Evolutionary conservation across 2,329 filamentous ascomycete genomes (phyloP), one percentile per base, ranked within the genome.

Genomic region (Thielaviopsis punctulata): DNA sequence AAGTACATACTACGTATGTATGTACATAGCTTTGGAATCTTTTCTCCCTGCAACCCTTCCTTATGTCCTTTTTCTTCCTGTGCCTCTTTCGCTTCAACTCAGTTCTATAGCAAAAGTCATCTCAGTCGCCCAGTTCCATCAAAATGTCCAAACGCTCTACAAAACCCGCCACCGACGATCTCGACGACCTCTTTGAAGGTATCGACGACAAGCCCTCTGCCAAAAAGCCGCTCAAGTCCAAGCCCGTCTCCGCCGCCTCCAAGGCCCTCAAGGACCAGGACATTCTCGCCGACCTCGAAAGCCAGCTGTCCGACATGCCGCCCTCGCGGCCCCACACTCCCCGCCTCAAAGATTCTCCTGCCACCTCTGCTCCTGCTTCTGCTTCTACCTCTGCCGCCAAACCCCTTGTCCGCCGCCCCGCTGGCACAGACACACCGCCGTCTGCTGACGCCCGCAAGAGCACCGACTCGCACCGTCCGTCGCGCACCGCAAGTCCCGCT

Each of bases 211-310:
- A 65, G 56, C 67, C 69, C 52, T 67, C 64, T n/a, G 59, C 65
- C 53, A 73, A 73, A 62, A 78, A 78, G 62, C 58, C 68, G 18
- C 57, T 64, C 52, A 66, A 64, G 54, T 52, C 64, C 59, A 73
- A 73, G 61, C 63, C 71, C 56, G 67, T 71, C 57, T 72, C 74
- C 51, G 67, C 73, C 52, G 65, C 69, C 51, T 66, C 70, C 58
- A 75, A 75, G 63, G 61, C 68, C 49, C 66, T 66, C 62, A 61
- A 65, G 59, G 75, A 82, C 60, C 76, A 86, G 59, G 88, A 95
- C 63, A 79, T 90, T 54, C 76, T 96, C 39, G 88, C 88, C 56
- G 89, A 95, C 60, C 77, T 96, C 56, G 86, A 93, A 64, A 68
- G 65, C 59, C 67, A 77, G 62, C 77, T 94, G 44, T 86, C 79